Percentiles rank a stretch among this genome's conserved stretches.
These are phyloP conservation scores for Aspergillus cejpii DNA, from an alignment of 2,329 filamentous ascomycete genomes.

Conservation along the genomic window DNA sequence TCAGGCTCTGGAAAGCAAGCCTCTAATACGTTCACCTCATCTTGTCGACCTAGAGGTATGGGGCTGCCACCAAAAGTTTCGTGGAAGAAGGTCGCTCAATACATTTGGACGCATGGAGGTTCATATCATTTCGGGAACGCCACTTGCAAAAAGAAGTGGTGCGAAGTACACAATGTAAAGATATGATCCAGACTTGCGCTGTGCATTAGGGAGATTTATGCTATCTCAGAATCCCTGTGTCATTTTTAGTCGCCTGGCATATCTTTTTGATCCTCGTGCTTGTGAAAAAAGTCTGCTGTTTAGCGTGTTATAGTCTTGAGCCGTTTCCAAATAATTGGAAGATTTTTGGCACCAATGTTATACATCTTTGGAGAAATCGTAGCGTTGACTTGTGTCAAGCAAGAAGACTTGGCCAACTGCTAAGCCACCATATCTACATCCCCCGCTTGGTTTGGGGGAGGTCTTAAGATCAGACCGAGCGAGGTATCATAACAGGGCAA, in stretches of 20 bases:
- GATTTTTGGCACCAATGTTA: neutral
- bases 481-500: slow-evolving; percentile 15
- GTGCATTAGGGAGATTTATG: neutral
- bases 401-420: neutral
- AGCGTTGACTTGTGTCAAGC: neutral
- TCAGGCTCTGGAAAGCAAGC: slow-evolving; percentile 13
- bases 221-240: neutral
- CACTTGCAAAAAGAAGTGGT: slow-evolving; percentile 58
- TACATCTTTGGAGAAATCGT: neutral
- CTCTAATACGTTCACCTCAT: slow-evolving; percentile 1
- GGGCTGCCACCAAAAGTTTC: slow-evolving; percentile 42
- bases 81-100: slow-evolving; percentile 54
- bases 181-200: slow-evolving; percentile 7
- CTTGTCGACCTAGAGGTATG: slow-evolving; percentile 3
- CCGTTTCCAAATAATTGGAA: neutral
- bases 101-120: slow-evolving; percentile 48
- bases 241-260: neutral
- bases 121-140: slow-evolving; percentile 55
- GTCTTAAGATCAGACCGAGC: neutral
- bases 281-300: neutral
- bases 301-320: neutral
- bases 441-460: neutral
- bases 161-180: slow-evolving; percentile 37
- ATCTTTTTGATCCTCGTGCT: neutral
- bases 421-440: neutral